phyloP scores from a whole-genome alignment of 2,329 filamentous ascomycete species.

The Nannizziopsis arthrosporioides region DNA sequence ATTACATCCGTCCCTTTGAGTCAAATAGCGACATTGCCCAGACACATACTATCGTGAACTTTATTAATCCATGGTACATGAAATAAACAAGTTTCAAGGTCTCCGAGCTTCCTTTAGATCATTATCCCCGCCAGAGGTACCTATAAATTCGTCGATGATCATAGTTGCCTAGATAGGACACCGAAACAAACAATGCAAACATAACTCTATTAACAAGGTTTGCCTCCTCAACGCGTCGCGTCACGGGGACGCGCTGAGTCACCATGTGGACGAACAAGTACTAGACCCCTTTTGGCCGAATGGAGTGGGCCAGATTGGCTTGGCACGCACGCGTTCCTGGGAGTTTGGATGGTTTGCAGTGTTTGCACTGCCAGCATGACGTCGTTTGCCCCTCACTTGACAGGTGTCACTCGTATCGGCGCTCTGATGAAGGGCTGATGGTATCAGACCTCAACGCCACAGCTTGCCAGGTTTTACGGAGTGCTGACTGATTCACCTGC shows the following conservation, averaged over 20 bases:
- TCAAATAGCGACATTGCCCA: no score
- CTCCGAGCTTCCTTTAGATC: no score
- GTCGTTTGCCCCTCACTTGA: slow-evolving; percentile 7
- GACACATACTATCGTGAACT: no score
- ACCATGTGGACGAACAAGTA: not conserved
- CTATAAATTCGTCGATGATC: no score
- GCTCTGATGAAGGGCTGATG: not conserved
- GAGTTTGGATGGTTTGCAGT: not conserved
- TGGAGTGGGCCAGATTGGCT: not conserved
- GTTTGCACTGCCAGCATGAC: slow-evolving; percentile 10
- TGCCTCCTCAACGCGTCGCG: no score
- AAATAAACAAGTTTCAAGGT: no score
- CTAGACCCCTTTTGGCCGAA: not conserved
- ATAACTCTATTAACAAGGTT: not conserved
- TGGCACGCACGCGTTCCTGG: slow-evolving; percentile 7
- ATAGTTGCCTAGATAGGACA: not conserved
- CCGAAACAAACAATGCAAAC: not conserved
- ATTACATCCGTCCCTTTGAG: not conserved
- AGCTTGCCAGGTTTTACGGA: not conserved
- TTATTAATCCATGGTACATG: no score
- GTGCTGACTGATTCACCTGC: slow-evolving; percentile 9
- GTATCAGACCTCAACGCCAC: slow-evolving; percentile 4
- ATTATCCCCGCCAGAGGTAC: no score
- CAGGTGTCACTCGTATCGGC: not conserved
- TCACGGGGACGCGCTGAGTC: not conserved